Evolutionary conservation across 176 grass and related monocot genomes (phyloP), one percentile per base, ranked within the genome.

Genomic region (Musa schizocarpa): DNA sequence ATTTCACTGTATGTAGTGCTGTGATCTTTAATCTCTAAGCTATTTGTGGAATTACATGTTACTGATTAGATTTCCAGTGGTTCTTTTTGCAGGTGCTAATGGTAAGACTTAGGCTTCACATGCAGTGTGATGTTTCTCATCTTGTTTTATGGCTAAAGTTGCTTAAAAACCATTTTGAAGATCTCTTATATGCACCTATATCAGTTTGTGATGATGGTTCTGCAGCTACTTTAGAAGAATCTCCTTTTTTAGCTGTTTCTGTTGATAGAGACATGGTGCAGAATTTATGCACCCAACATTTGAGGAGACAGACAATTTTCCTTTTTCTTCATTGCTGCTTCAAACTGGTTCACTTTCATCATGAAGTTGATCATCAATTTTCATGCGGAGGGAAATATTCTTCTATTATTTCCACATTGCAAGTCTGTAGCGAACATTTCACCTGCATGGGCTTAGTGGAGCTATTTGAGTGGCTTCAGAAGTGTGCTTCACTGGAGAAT

Each of bases 391-490:
- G 11, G 49, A 65, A 81, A 26, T 52, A 69, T 65, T 77, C 13
- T 82, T 77, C 80, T 48, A 68, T 78, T 61, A 56, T 43, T 79
- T 83, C 82, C 13, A 23, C 80, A 63, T 69, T 78, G 20, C 65
- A 85, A 75, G 26, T 77, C n/a, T 89, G 84, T 55, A 75, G 53
- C 69, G 69, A 81, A 84, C 79, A 85, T 78, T 89, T 80, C 77
- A 61, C 62, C 8, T 80, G 63, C 66, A 76, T 89, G 77, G 86
- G 86, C 10, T 86, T 85, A 58, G 82, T 82, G 65, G 83, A 93
- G 79, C 82, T 93, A 82, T 91, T 82, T 68, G 82, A 86, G 17
- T 98, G 95, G 95, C 86, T 98, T 82, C 84, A 82, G 54, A 85
- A 25, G 20, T 86, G 56, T 65, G 48, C 78, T 82, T 89, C 43